Percentiles rank a stretch among this genome's conserved stretches.
Evolutionary conservation across 371 early-diverging fungal genomes (phyloP).

Genomic region (Apophysomyces variabilis): DNA sequence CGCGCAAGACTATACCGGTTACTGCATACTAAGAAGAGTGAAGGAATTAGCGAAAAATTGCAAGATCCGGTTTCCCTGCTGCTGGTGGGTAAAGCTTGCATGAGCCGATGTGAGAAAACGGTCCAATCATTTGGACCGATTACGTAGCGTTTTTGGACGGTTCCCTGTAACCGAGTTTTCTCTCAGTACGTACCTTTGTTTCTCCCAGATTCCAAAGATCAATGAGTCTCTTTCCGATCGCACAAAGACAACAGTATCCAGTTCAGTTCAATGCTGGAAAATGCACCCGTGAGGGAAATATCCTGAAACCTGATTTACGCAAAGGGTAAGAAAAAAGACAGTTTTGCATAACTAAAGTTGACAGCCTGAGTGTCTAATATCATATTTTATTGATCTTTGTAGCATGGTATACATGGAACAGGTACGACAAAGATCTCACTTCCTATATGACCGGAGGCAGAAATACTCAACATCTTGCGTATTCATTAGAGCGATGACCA

Average conservation of each 20-base stretch:
- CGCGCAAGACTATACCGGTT: too few relatives aligned
- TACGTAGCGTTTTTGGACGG: too few relatives aligned
- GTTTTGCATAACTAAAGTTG: not conserved
- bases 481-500: conserved; percentile 61
- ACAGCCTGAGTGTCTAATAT: not conserved
- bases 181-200: not conserved
- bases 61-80: too few relatives aligned
- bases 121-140: too few relatives aligned
- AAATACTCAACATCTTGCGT: not conserved
- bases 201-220: not conserved
- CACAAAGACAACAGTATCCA: conserved; percentile 30
- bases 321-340: conserved; percentile 59
- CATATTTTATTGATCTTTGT: not conserved
- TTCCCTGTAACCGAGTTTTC: not conserved
- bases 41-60: too few relatives aligned
- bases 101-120: too few relatives aligned
- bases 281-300: conserved; percentile 68
- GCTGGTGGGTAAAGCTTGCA: too few relatives aligned
- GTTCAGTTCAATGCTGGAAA: conserved; percentile 82
- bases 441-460: not conserved
- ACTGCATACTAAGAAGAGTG: too few relatives aligned
- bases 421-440: conserved; percentile 23
- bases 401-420: conserved; percentile 62
- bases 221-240: conserved; percentile 43
- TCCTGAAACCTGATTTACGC: conserved; percentile 71